Evolutionary conservation across 495 filamentous ascomycete species (phyloP).

Genomic region (Neurospora sublineolata): DNA sequence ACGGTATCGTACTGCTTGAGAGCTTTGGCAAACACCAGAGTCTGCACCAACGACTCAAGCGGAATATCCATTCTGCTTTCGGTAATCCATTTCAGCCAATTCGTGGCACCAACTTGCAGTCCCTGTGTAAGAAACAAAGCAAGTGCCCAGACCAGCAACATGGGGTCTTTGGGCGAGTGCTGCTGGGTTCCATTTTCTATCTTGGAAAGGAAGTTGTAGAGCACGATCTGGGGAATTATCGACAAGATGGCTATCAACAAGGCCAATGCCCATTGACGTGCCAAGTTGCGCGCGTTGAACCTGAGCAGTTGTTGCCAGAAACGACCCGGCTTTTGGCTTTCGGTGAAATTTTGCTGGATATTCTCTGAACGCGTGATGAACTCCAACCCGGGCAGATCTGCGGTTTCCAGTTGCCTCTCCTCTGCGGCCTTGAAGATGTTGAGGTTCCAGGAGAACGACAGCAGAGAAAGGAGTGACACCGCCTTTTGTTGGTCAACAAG

Average conservation of each 20-base stretch:
- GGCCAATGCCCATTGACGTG: conserved; percentile 38
- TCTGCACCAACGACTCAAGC: conserved; percentile 48
- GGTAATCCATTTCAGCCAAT: conserved; percentile 49
- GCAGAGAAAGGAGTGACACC: conserved; percentile 39
- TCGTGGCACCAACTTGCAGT: conserved; percentile 37
- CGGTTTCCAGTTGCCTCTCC: conserved; percentile 37
- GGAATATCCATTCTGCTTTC: conserved; percentile 47
- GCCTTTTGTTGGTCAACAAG: conserved; percentile 49
- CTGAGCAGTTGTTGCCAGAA: conserved; percentile 46
- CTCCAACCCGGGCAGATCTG: conserved; percentile 43
- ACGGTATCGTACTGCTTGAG: conserved; percentile 61
- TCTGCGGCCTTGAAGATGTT: conserved; percentile 36
- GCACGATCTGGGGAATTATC: conserved; percentile 51
- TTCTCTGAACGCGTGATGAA: conserved; percentile 27
- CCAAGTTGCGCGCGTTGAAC: conserved; percentile 33
- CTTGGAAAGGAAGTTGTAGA: conserved; percentile 44
- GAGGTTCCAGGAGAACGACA: conserved; percentile 48
- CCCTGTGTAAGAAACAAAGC: conserved; percentile 42
- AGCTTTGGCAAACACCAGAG: conserved; percentile 56
- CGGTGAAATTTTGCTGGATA: conserved; percentile 33
- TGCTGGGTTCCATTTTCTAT: conserved; percentile 39
- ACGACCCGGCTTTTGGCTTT: conserved; percentile 24
- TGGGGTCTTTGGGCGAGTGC: conserved; percentile 16
- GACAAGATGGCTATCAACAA: conserved; percentile 36
- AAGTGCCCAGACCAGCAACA: conserved; percentile 46